Conservation (phyloP, 108 stramenopile species). For the Skeletonema menzelii region DNA sequence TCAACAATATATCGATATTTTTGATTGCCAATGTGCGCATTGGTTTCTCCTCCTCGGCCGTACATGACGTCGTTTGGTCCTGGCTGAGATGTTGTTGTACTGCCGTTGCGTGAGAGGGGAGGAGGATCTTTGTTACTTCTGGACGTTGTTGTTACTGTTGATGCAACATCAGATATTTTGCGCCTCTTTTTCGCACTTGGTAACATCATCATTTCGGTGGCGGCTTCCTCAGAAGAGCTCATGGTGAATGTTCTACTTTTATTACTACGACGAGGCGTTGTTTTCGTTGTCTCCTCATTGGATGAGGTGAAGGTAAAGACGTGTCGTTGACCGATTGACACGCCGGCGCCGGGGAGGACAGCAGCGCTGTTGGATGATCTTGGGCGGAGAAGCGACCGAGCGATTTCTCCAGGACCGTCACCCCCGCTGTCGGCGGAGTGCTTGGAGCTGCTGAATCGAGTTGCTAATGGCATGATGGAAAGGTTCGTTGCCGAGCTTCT, state of each 20-base stretch:
- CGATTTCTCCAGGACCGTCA: not conserved
- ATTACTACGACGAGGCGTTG: not conserved
- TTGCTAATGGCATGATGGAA: not conserved
- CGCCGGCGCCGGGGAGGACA: not conserved
- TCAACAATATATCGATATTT: conserved; percentile 15
- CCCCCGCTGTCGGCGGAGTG: not conserved
- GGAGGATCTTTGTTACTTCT: not conserved
- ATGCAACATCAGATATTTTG: not conserved
- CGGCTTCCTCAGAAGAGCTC: not conserved
- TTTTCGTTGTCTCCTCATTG: not conserved
- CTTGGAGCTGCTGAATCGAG: not conserved
- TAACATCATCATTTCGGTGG: not conserved
- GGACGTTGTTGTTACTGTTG: not conserved
- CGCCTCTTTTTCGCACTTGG: not conserved
- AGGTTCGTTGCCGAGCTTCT: not conserved
- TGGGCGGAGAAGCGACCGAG: not conserved
- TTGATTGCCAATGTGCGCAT: conserved; percentile 24
- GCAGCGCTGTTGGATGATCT: not conserved
- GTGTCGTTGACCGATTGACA: not conserved
- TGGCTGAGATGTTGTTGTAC: not conserved
- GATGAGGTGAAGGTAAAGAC: not conserved
- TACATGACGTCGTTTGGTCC: conserved; percentile 18
- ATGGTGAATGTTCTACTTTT: not conserved
- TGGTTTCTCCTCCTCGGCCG: conserved; percentile 30
- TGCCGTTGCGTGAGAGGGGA: not conserved